Base-by-base conservation (phyloP, 805 yeast genomes). In the Sugiyamaella smithiae region DNA sequence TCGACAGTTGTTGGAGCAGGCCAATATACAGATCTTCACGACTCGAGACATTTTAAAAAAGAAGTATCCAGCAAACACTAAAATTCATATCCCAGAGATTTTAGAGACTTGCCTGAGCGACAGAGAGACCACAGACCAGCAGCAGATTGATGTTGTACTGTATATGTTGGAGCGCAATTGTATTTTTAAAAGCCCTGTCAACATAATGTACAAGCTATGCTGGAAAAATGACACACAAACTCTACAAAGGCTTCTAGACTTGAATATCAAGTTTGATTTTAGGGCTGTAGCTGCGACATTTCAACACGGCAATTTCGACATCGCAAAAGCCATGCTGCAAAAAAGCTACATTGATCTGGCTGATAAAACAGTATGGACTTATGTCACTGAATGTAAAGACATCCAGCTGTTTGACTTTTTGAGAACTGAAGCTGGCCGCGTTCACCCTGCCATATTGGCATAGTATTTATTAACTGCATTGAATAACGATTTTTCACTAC, bases 21-120 rank as follows among this genome's bases (percentile, higher is more conserved):
- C 66, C 91, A 76, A 64, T 81, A 86, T 48, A 84, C 67, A 26
- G 22, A 14, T 14, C 19, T 40, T 40, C 22, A 24, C 26, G 8
- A 26, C 17, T 6, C 20, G 23, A 9, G 23, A 25, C 3, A 11
- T 26, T 8, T 26, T 28, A 8, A 26, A 40, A 26, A 25, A 19
- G 20, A 35, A 16, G 22, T 19, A 14, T 35, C 12, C 38, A 17
- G 20, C 33, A 19, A 7, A 17, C 19, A 14, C 9, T 2, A 40
- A 28, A 11, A 16, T 16, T 25, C 29, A 5, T 23, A 11, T 23
- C 33, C 33, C 23, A 40, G 17, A n/a, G 14, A 14, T 22, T 28
- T 25, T 9, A 20, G 16, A 7, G 33, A 26, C 3, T n/a, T 81
- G 17, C 33, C 32, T 12, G 24, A 40, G 20, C 17, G n/a, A 14